phyloP scores from a whole-genome alignment of 495 filamentous ascomycete species.

The Talaromyces wortmannii region DNA sequence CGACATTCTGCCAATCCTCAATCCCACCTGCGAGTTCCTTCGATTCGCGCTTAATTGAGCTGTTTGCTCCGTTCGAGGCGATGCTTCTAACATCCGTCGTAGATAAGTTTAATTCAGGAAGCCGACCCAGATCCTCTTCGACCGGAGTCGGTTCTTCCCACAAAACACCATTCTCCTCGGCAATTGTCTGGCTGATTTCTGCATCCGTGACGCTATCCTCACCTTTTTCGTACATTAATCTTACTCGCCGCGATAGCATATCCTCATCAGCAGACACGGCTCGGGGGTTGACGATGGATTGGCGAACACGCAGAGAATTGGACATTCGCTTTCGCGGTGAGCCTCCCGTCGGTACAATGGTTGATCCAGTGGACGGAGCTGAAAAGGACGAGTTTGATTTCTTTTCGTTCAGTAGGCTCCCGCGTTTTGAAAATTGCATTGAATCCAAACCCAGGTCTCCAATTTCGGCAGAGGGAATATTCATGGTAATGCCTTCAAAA shows the following conservation, averaged over 20 bases:
- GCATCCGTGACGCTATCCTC: conserved; percentile 47
- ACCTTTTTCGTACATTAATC: conserved; percentile 84
- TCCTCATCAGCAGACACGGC: conserved; percentile 69
- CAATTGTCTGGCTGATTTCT: conserved; percentile 36
- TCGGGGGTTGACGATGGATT: conserved; percentile 23
- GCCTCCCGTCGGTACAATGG: neutral
- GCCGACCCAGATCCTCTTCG: neutral
- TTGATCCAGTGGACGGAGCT: conserved; percentile 7
- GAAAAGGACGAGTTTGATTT: conserved; percentile 9
- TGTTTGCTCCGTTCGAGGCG: conserved; percentile 6
- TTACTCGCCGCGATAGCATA: conserved; percentile 79
- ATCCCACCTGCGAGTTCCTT: conserved; percentile 73
- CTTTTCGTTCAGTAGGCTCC: conserved; percentile 33
- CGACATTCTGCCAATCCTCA: conserved; percentile 91
- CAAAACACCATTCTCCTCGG: conserved; percentile 48
- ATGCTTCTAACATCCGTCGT: conserved; percentile 6
- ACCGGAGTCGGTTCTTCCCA: conserved; percentile 45
- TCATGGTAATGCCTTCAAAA: conserved; percentile 48
- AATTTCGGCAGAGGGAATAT: conserved; percentile 48
- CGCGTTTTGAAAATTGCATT: conserved; percentile 53
- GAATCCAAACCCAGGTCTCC: conserved; percentile 44
- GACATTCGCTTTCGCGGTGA: conserved; percentile 4
- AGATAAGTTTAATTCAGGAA: conserved; percentile 5
- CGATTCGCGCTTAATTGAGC: conserved; percentile 39
- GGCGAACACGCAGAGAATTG: conserved; percentile 26